Percentiles rank a stretch among this genome's conserved stretches.
Evolutionary conservation across 2,329 filamentous ascomycete genomes (phyloP).

Genomic region (Trichoderma simmonsii): DNA sequence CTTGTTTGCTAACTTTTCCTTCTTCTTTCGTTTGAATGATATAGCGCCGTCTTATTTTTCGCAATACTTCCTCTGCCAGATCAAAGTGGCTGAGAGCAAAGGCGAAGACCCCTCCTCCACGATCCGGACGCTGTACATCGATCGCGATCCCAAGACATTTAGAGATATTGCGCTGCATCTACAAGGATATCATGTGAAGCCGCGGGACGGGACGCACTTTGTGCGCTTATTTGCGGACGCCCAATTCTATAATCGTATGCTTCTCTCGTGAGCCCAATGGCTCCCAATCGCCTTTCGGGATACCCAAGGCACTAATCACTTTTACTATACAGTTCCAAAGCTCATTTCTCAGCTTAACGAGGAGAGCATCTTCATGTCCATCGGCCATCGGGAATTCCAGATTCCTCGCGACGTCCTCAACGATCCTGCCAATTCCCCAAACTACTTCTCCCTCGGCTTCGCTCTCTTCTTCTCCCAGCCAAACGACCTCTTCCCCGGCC

Average conservation of each 20-base stretch:
- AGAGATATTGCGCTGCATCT: slow-evolving; percentile 85
- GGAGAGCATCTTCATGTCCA: slow-evolving; percentile 86
- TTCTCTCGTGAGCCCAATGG: not conserved
- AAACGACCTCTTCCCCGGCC: slow-evolving; percentile 78
- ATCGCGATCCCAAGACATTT: slow-evolving; percentile 87
- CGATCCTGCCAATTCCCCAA: slow-evolving; percentile 83
- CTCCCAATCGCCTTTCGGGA: not conserved
- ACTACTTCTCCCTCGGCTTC: slow-evolving; percentile 92
- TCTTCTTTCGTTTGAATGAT: not conserved
- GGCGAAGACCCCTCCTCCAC: slow-evolving; percentile 48
- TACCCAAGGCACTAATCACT: not conserved
- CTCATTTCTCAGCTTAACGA: slow-evolving; percentile 89
- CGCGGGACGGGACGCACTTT: slow-evolving; percentile 79
- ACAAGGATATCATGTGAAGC: slow-evolving; percentile 84
- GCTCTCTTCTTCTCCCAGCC: slow-evolving; percentile 81
- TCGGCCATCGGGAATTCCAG: slow-evolving; percentile 82
- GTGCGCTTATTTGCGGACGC: slow-evolving; percentile 92
- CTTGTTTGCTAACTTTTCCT: slow-evolving; percentile 17
- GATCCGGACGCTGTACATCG: slow-evolving; percentile 86
- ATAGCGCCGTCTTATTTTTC: slow-evolving; percentile 94
- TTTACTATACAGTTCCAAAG: slow-evolving; percentile 63
- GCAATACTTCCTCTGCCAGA: slow-evolving; percentile 83
- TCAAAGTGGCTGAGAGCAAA: slow-evolving; percentile 60
- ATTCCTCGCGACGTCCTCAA: slow-evolving; percentile 86
- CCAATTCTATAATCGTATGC: slow-evolving; percentile 80